These are phyloP conservation scores for Agrocybe pediades DNA, from an alignment of 768 basidiomycete species.

Conservation along the genomic window DNA sequence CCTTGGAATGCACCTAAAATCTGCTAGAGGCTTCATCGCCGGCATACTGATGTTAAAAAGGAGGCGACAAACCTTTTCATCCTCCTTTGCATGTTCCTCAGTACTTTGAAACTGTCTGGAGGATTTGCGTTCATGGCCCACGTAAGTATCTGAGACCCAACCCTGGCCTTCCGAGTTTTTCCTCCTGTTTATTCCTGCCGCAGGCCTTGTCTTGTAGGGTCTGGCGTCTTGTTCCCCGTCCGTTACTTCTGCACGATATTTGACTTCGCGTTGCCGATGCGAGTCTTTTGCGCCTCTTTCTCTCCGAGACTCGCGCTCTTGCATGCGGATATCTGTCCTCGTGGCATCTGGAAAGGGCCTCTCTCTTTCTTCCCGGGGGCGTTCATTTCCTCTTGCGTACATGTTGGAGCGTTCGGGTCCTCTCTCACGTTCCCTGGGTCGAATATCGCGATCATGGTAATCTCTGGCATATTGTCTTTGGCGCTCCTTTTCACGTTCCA, in stretches of 20 bases:
- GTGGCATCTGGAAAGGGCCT: too few relatives aligned
- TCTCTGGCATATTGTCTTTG: conserved; percentile 14
- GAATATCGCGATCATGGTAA: conserved; percentile 16
- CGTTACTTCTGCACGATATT: conserved; percentile 23
- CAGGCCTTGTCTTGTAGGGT: conserved; percentile 9
- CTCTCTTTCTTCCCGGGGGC: background rate
- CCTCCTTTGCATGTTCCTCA: conserved; percentile 16
- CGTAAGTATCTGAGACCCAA: conserved; percentile 20
- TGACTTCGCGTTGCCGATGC: conserved; percentile 13
- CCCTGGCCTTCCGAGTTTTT: conserved; percentile 16
- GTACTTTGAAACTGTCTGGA: conserved; percentile 8
- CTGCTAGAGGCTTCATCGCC: background rate
- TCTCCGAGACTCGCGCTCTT: conserved; percentile 9
- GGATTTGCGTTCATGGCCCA: conserved; percentile 14
- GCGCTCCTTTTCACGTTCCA: conserved; percentile 16
- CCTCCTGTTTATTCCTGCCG: conserved; percentile 20
- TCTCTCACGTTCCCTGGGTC: too few relatives aligned
- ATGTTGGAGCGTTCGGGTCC: background rate
- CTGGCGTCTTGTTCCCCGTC: conserved; percentile 22
- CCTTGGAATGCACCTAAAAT: background rate
- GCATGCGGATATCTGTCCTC: too few relatives aligned
- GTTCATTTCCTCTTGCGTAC: background rate
- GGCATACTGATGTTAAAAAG: background rate
- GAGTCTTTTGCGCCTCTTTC: conserved; percentile 6
- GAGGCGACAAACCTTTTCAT: conserved; percentile 38